Evolutionary conservation across 2,329 filamentous ascomycete species (phyloP), one percentile per base, ranked within the genome.

Genomic region (Neonectria hederae): DNA sequence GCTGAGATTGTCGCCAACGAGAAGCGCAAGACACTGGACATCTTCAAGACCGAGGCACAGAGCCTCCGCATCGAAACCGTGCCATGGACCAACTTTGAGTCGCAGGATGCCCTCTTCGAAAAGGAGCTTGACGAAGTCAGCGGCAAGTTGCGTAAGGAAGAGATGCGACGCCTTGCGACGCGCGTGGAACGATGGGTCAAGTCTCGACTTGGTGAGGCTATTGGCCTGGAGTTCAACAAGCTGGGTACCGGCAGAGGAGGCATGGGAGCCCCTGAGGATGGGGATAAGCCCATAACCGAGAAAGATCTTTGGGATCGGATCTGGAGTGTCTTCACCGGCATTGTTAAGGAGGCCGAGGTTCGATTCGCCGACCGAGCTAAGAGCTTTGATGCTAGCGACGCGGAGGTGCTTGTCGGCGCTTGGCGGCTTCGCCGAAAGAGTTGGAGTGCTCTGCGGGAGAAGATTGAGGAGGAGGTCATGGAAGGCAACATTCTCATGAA

Each of bases 381-480:
- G 80, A 97, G 93, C 82, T 97, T 98, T 71, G 93, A 98, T 77
- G 96, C 96, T 49, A 97, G 90, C 72, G 85, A 92, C 60, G 93
- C 95, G 43, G 96, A 99, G 81, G 93, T 97, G 21, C 92, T 97
- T 65, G 88, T 97, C 59, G 96, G 96, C 19, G 84, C 97, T 21
- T 99, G 96, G 95, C 89, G 94, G 61, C 82, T 99, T 69, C 90
- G 95, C 63, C 89, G 95, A 68, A 98, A 98, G 84, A 96, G 93
- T 66, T 99, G 96, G 96, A 90, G 90, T 43, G 94, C 95, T 14
- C 84, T 99, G 65, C 88, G 93, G 49, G 90, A 93, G 64, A 96
- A 93, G 83, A 92, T 99, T 66, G 95, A 98, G 38, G 96, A 99
- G 76, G 96, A 99, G 80, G 93, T 97, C 76, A 97, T 97, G 89